Percentiles rank a stretch among this genome's conserved stretches.
Evolutionary conservation across 495 filamentous ascomycete species (phyloP).

Genomic region (Penicillium coprophilum): DNA sequence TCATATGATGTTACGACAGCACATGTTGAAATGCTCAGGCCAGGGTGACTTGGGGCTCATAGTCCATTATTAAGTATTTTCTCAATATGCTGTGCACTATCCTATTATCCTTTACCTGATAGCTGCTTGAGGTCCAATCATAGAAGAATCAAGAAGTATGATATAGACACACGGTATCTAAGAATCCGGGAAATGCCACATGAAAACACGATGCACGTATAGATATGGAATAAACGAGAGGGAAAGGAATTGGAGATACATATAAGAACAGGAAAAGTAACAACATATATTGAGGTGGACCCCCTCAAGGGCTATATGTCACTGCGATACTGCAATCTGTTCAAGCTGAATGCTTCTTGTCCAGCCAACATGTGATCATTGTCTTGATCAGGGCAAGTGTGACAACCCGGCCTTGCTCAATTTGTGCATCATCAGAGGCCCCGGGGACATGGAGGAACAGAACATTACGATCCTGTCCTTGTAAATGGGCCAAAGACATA

Average conservation of each 20-base stretch:
- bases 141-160: background rate
- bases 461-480: slow-evolving; percentile 54
- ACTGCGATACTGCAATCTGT: background rate
- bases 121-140: background rate
- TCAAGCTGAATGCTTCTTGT: slow-evolving; percentile 22
- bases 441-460: slow-evolving; percentile 80
- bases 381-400: slow-evolving; percentile 67
- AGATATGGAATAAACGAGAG: slow-evolving; percentile 2
- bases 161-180: background rate
- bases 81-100: background rate
- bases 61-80: background rate
- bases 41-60: background rate
- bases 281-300: background rate
- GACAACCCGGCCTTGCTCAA: slow-evolving; percentile 62
- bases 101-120: background rate
- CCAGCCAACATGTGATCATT: slow-evolving; percentile 54
- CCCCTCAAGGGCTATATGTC: background rate
- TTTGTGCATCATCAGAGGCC: slow-evolving; percentile 50
- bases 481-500: slow-evolving; percentile 55
- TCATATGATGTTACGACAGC: background rate
- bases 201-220: slow-evolving; percentile 9
- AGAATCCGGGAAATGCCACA: background rate
- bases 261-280: background rate
- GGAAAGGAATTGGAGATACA: background rate
- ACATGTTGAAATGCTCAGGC: background rate